These are phyloP conservation scores for Podila minutissima DNA, from an alignment of 192 early-diverging fungal species.

Conservation along the genomic window DNA sequence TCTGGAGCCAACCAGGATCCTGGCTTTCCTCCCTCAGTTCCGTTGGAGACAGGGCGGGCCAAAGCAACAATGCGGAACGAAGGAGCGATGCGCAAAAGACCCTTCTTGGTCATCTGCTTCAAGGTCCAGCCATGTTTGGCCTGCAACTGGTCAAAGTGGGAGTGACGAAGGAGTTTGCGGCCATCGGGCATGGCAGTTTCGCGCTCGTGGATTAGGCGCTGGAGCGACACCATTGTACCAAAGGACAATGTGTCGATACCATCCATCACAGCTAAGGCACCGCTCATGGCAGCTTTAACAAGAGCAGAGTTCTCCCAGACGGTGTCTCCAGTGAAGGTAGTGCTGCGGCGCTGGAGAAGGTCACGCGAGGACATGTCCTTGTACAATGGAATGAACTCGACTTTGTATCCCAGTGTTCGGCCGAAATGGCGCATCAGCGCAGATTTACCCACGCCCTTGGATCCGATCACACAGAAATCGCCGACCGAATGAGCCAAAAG, in stretches of 20 bases:
- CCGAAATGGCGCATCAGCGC: slow-evolving; percentile 72
- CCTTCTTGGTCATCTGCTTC: slow-evolving; percentile 58
- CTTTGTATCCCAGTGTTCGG: slow-evolving; percentile 57
- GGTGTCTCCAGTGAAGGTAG: slow-evolving; percentile 76
- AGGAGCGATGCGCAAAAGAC: slow-evolving; percentile 72
- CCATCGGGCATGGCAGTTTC: slow-evolving; percentile 78
- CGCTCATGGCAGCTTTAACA: slow-evolving; percentile 77
- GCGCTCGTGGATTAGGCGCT: slow-evolving; percentile 72
- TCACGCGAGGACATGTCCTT: slow-evolving; percentile 86
- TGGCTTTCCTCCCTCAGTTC: slow-evolving; percentile 55
- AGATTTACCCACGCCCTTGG: slow-evolving; percentile 80
- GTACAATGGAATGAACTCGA: slow-evolving; percentile 78
- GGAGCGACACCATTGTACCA: slow-evolving; percentile 74
- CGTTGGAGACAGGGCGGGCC: slow-evolving; percentile 61
- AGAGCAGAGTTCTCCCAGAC: slow-evolving; percentile 79
- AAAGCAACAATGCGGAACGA: slow-evolving; percentile 81
- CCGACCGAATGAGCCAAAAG: slow-evolving; percentile 63
- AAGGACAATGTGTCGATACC: slow-evolving; percentile 76
- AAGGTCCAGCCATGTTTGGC: slow-evolving; percentile 55
- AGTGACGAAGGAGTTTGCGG: slow-evolving; percentile 59
- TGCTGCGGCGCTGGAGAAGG: slow-evolving; percentile 78
- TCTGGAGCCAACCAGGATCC: slow-evolving; percentile 78
- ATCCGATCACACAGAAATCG: slow-evolving; percentile 79
- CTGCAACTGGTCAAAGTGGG: slow-evolving; percentile 65
- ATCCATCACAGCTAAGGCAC: slow-evolving; percentile 79